Evolutionary conservation across 2,329 filamentous ascomycete species (phyloP), one percentile per base, ranked within the genome.

Genomic region (Aspergillus sp.): DNA sequence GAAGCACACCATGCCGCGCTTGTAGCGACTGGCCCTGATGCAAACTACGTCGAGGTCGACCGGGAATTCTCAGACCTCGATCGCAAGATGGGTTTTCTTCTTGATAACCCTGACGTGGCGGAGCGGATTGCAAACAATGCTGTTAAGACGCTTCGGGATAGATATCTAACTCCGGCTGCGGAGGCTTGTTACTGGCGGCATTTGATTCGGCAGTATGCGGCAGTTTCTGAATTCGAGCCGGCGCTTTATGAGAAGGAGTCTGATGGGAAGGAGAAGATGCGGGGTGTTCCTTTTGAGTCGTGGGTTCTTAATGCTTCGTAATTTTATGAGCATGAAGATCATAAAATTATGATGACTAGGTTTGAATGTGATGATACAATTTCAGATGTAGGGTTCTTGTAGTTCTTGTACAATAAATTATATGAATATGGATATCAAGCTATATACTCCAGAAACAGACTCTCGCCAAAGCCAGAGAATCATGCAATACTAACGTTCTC

Each of bases 51-150:
- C 12, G 63, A 74, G 48, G 74, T 79, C 1, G 60, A 71, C 19
- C 59, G 67, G 4, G 73, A 79, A 57, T 86, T 81, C 61, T 77
- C 76, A 35, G 81, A 85, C 53, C 68, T 82, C 48, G 63, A 68
- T 10, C 53, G 58, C 6, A 73, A 70, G 48, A 66, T 76, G 37
- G 50, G 71, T 15, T 69, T 68, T 46, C 60, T 78, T 4, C 62
- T 74, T 41, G 62, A 67, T 44, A 62, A 78, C 49, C 69, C 69
- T 0, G 54, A 64, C 4, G 59, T 67, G 4, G 75, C 76, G n/a
- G 65, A 74, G 57, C 60, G 60, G 30, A 78, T 82, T 46, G 77
- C 77, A 12, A 61, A 71, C 23, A 78, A 79, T 54, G 69, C 66
- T 3, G 68, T 74, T 5, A 58, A 58, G 38, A 72, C 68, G 13